Base-by-base conservation (phyloP, 2,329 filamentous ascomycete genomes). In the Aspergillus tubingensis region DNA sequence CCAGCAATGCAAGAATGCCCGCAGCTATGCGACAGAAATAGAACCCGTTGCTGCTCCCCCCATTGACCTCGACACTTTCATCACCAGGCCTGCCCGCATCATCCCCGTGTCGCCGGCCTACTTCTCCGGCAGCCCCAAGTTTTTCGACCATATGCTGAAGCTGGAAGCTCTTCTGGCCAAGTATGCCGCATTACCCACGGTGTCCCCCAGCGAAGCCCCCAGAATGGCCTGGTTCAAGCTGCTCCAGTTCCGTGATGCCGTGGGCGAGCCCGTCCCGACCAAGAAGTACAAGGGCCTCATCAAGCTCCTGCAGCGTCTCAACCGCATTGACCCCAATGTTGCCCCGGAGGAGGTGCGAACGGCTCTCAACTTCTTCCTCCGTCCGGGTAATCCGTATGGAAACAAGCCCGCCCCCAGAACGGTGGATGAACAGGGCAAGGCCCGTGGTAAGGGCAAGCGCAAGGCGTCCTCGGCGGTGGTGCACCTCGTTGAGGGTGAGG, bases 61-160 rank as follows among this genome's bases (percentile, higher is more conserved):
- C 57, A 73, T 77, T 57, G 65, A 80, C 61, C 72, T 75, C 59
- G 54, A 59, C 17, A 58, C 66, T 36, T 69, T 70, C 25, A 8
- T 27, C 25, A 27, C 62, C 61, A 21, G 47, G 25, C 83, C 86
- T 65, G 88, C 91, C 56, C 91, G 95, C 66, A 82, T 96, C 21
- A 81, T 97, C 38, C 95, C 95, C 19, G 84, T 85, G 25, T 96
- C 93, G 38, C 88, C 91, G 2, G 95, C 94, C n/a, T 99, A 99
- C 80, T 99, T 98, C 81, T 93, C 92, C 55, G 89, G 89, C 55
- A 89, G 89, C 62, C 90, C 93, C 1, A 83, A 85, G 57, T 97
- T 96, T 82, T 95, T 89, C 77, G 95, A 99, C 78, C 86, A 91
- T 70, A 86, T 90, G 68, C 85, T 98, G 66, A 80, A 82, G 49